phyloP scores from a whole-genome alignment of 768 basidiomycete species.

The Rhizopogon rudus region DNA sequence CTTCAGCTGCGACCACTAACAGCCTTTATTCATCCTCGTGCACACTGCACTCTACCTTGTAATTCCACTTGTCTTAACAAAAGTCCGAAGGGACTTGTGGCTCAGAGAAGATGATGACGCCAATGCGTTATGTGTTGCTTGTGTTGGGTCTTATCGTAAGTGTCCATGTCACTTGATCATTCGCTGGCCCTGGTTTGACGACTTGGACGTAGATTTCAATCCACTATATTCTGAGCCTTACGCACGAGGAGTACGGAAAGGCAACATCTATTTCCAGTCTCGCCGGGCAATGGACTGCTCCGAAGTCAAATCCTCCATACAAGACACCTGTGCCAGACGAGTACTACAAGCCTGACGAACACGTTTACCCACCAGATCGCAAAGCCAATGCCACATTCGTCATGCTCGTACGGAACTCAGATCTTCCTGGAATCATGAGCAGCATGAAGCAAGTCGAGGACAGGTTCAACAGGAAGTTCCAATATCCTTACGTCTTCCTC shows the following conservation, averaged over 20 bases:
- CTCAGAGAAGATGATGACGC: slow-evolving; percentile 46
- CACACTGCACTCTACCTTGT: neutral
- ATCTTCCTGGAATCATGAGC: slow-evolving; percentile 51
- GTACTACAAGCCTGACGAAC: slow-evolving; percentile 43
- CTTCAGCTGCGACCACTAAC: neutral
- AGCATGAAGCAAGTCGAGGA: slow-evolving; percentile 81
- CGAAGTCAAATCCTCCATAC: slow-evolving; percentile 38
- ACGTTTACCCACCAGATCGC: slow-evolving; percentile 35
- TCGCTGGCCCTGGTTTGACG: slow-evolving; percentile 6
- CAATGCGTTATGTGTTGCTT: slow-evolving; percentile 53
- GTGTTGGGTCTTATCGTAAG: slow-evolving; percentile 43
- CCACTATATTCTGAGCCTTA: slow-evolving; percentile 37
- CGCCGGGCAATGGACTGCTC: slow-evolving; percentile 16
- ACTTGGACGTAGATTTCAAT: slow-evolving; percentile 27
- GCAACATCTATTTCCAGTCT: slow-evolving; percentile 35
- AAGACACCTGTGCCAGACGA: slow-evolving; percentile 55
- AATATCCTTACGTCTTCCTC: slow-evolving; percentile 86
- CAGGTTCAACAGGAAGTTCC: slow-evolving; percentile 74
- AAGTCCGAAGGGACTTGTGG: slow-evolving; percentile 1
- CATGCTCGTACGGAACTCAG: slow-evolving; percentile 68
- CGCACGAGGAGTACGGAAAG: slow-evolving; percentile 37
- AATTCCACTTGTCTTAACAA: slow-evolving; percentile 1
- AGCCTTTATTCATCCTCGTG: neutral
- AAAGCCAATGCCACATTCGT: slow-evolving; percentile 84
- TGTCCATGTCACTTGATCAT: slow-evolving; percentile 1